phyloP scores from a whole-genome alignment of 2,329 filamentous ascomycete genomes.

The Diaporthe citrichinensis region DNA sequence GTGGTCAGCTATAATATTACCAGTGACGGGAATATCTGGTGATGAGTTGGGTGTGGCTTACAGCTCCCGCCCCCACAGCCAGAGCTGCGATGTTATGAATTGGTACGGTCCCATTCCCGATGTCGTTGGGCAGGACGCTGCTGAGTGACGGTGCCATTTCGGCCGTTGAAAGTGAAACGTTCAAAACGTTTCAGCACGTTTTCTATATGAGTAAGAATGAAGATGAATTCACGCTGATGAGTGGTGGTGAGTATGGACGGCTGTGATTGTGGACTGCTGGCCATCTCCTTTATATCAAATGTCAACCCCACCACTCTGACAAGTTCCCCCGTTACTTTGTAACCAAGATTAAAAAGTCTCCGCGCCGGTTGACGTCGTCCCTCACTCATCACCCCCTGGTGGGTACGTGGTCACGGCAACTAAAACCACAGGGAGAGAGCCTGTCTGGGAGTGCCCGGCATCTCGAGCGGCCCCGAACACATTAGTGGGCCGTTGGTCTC shows the following conservation, averaged over 20 bases:
- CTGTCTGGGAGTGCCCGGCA: conserved; percentile 1
- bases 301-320: background rate
- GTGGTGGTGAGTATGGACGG: background rate
- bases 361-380: background rate
- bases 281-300: background rate
- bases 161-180: background rate
- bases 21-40: background rate
- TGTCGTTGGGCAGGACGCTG: background rate
- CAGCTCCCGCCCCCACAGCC: background rate
- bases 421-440: background rate
- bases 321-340: background rate
- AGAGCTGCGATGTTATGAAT: background rate
- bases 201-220: background rate
- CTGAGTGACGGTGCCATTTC: conserved; percentile 21
- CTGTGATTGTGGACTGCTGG: background rate
- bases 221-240: background rate
- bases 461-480: conserved; percentile 7
- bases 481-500: conserved; percentile 2
- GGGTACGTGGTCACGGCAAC: background rate
- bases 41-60: background rate
- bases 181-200: background rate
- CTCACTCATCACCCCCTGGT: background rate
- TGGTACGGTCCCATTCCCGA: background rate
- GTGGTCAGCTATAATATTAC: background rate
- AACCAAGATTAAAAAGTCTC: background rate